These are phyloP conservation scores for Cercophora scortea DNA, from an alignment of 495 filamentous ascomycete species.

Conservation along the genomic window DNA sequence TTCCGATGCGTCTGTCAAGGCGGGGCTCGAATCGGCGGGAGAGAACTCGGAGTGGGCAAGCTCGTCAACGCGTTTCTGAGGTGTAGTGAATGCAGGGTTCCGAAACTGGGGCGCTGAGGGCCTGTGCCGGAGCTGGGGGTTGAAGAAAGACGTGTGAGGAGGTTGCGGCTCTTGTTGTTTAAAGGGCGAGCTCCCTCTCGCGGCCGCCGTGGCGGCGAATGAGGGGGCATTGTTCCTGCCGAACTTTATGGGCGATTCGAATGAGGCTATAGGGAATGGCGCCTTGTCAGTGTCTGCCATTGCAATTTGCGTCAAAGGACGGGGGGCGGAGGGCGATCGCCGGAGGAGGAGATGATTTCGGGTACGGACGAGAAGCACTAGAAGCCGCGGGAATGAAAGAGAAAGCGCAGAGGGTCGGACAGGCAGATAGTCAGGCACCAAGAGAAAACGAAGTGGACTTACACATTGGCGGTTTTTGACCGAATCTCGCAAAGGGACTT, in stretches of 20 bases:
- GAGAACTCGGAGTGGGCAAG: slow-evolving; percentile 59
- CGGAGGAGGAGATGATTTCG: too few species aligned
- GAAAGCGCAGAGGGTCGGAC: too few species aligned
- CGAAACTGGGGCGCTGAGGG: slow-evolving; percentile 46
- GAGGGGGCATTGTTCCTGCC: background rate
- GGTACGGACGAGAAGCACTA: too few species aligned
- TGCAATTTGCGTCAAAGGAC: too few species aligned
- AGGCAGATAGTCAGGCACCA: too few species aligned
- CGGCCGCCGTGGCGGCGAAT: background rate
- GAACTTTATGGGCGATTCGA: background rate
- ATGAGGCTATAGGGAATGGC: too few species aligned
- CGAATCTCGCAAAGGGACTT: slow-evolving; percentile 37
- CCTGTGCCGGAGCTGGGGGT: slow-evolving; percentile 22
- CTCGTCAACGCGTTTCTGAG: slow-evolving; percentile 59
- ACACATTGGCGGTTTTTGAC: slow-evolving; percentile 17
- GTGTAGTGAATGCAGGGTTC: slow-evolving; percentile 69
- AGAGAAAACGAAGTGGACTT: slow-evolving; percentile 19
- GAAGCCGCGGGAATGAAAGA: too few species aligned
- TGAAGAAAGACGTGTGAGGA: slow-evolving; percentile 29
- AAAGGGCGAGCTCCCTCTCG: slow-evolving; percentile 8
- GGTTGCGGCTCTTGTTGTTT: slow-evolving; percentile 28
- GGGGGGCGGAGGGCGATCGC: too few species aligned
- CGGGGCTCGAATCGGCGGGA: slow-evolving; percentile 75
- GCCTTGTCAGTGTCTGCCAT: too few species aligned
- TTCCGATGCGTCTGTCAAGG: slow-evolving; percentile 58